A percentile compares a stretch with the other conserved stretches of the same genome.
These are phyloP conservation scores for Trichocladium uniseriatum DNA, from an alignment of 495 filamentous ascomycete genomes.

Conservation along the genomic window DNA sequence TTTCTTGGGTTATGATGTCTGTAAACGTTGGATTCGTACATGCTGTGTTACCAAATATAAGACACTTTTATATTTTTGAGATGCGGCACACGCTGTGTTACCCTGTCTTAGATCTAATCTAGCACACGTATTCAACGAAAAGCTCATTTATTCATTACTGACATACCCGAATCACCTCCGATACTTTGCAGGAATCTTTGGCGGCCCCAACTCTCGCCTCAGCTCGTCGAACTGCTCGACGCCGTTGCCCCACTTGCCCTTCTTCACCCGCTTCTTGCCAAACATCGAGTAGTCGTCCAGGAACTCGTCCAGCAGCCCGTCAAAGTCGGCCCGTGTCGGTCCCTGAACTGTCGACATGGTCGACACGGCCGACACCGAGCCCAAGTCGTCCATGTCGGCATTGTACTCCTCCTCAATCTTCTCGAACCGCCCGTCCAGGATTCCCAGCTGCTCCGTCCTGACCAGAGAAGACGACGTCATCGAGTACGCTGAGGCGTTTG, in stretches of 20 bases:
- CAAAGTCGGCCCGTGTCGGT: conserved; percentile 61
- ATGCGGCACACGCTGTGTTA: no score
- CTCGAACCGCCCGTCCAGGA: conserved; percentile 86
- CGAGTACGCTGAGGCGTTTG: conserved; percentile 83
- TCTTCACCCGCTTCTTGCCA: conserved; percentile 75
- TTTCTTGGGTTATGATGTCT: no score
- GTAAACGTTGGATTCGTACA: no score
- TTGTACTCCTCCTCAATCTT: conserved; percentile 76
- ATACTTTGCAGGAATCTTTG: conserved; percentile 30
- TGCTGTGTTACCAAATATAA: no score
- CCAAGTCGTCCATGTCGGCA: conserved; percentile 56
- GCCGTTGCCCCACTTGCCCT: conserved; percentile 70
- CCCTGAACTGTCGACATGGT: conserved; percentile 45
- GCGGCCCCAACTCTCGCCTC: conserved; percentile 67
- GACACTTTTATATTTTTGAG: no score
- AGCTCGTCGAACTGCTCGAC: conserved; percentile 88
- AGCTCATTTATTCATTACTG: not conserved
- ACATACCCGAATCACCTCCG: not conserved
- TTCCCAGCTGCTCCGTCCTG: conserved; percentile 77
- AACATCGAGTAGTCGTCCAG: conserved; percentile 62
- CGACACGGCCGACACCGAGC: conserved; percentile 36
- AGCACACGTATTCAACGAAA: no score
- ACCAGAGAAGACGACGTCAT: conserved; percentile 89
- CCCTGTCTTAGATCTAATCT: no score
- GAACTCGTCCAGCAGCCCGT: conserved; percentile 90